A percentile compares a stretch with the other conserved stretches of the same genome.
Conservation (phyloP, 495 filamentous ascomycete genomes). For the Entonaema liquescens region DNA sequence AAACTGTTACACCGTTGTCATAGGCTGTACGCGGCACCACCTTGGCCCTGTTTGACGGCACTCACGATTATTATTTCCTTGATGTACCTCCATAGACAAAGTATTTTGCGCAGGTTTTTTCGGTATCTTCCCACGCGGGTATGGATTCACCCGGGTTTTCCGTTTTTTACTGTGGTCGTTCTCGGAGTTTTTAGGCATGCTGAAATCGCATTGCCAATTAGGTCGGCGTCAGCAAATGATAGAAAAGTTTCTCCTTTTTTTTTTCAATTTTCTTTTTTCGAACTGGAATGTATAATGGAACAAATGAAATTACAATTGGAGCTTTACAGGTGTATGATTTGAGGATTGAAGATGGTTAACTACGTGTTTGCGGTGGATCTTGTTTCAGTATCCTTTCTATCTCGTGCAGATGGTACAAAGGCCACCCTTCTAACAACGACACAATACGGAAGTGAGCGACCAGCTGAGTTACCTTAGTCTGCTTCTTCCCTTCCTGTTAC, state of each 20-base stretch:
- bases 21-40: conserved; percentile 34
- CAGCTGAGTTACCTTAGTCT: not conserved
- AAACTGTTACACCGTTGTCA: conserved; percentile 38
- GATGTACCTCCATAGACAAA: conserved; percentile 36
- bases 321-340: conserved; percentile 11
- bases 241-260: conserved; percentile 14
- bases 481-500: conserved; percentile 7
- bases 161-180: conserved; percentile 17
- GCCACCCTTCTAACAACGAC: not conserved
- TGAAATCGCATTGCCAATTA: conserved; percentile 30
- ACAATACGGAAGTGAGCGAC: conserved; percentile 6
- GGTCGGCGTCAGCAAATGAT: conserved; percentile 22
- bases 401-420: conserved; percentile 7
- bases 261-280: not conserved
- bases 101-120: conserved; percentile 12
- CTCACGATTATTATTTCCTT: conserved; percentile 39
- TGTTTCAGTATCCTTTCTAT: conserved; percentile 29
- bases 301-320: conserved; percentile 18
- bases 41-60: conserved; percentile 28
- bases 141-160: conserved; percentile 15
- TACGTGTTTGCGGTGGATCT: conserved; percentile 28
- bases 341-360: conserved; percentile 17
- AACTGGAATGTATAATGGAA: conserved; percentile 20
- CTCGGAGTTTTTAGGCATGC: conserved; percentile 33
- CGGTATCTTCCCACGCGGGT: conserved; percentile 8